Evolutionary conservation across 768 basidiomycete genomes (phyloP), one percentile per base, ranked within the genome.

Genomic region (Naematelia encephala): DNA sequence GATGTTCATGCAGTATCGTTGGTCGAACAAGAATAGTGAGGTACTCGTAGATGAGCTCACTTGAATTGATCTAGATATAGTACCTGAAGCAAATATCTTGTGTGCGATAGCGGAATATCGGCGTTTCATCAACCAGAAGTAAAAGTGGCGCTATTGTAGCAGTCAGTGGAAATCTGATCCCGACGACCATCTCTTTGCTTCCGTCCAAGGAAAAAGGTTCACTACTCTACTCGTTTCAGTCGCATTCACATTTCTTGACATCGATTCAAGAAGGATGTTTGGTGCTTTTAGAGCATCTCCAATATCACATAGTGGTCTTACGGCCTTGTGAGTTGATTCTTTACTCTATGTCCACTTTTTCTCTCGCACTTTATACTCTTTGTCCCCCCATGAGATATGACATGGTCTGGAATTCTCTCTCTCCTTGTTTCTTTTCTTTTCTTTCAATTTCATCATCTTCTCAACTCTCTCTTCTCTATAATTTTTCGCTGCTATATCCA

Each of bases 61-160:
- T n/a, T n/a, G n/a, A n/a, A n/a, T n/a, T n/a, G n/a, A n/a, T n/a
- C n/a, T n/a, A n/a, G n/a, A n/a, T n/a, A n/a, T n/a, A n/a, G n/a
- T n/a, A n/a, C n/a, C n/a, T n/a, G n/a, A n/a, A n/a, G n/a, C n/a
- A n/a, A n/a, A 39, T 16, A 16, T 16, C 34, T 39, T 39, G 34
- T 39, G 34, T 16, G 16, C 34, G 34, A 8, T 8, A n/a, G n/a
- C n/a, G 34, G 34, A 39, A 39, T 39, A 39, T 39, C 34, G 34
- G 34, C 34, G 34, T 39, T 39, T 39, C 16, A 8, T 16, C 34
- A 8, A 39, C 34, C 34, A 39, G 16, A 16, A 61, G 51, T 48
- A 92, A 93, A 91, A 87, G 92, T 63, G 90, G 91, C 58, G 86
- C 89, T 55, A 92, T 96, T 80, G 83, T 86, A 74, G 50, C 70